phyloP scores from a whole-genome alignment of 495 filamentous ascomycete genomes.

The Neurospora africana region DNA sequence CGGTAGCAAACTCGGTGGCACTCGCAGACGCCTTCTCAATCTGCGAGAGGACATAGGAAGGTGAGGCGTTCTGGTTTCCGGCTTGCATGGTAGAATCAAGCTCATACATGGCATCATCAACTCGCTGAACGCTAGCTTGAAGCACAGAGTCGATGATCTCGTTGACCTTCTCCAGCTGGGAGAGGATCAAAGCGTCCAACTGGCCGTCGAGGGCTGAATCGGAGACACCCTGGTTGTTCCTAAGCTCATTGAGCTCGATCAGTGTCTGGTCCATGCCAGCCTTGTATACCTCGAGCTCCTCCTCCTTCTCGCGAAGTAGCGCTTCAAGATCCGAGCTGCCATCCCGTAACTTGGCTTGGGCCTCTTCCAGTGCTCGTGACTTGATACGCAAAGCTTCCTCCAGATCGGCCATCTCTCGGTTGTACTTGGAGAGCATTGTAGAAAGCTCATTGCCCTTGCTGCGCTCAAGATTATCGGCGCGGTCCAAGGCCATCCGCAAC shows the following conservation, averaged over 20 bases:
- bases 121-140: slow-evolving; percentile 83
- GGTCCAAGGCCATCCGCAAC: slow-evolving; percentile 82
- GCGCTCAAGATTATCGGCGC: slow-evolving; percentile 84
- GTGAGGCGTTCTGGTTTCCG: slow-evolving; percentile 94
- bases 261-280: slow-evolving; percentile 93
- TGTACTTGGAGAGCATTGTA: slow-evolving; percentile 87
- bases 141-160: slow-evolving; percentile 97
- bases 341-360: slow-evolving; percentile 63
- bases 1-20: slow-evolving; percentile 90
- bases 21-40: slow-evolving; percentile 93
- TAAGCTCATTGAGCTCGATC: slow-evolving; percentile 79
- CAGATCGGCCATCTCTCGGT: slow-evolving; percentile 90
- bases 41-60: slow-evolving; percentile 91
- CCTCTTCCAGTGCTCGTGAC: slow-evolving; percentile 76
- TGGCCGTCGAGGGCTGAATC: slow-evolving; percentile 81
- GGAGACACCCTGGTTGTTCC: slow-evolving; percentile 54
- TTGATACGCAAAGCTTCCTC: slow-evolving; percentile 89
- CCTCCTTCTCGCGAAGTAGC: slow-evolving; percentile 81
- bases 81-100: slow-evolving; percentile 96
- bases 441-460: slow-evolving; percentile 91
- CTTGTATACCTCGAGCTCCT: slow-evolving; percentile 94
- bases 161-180: slow-evolving; percentile 84
- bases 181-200: slow-evolving; percentile 76
- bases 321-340: slow-evolving; percentile 77
- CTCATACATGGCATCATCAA: slow-evolving; percentile 95